Evolutionary conservation across 2,329 filamentous ascomycete genomes (phyloP).

Genomic region (Didymella glomerata): DNA sequence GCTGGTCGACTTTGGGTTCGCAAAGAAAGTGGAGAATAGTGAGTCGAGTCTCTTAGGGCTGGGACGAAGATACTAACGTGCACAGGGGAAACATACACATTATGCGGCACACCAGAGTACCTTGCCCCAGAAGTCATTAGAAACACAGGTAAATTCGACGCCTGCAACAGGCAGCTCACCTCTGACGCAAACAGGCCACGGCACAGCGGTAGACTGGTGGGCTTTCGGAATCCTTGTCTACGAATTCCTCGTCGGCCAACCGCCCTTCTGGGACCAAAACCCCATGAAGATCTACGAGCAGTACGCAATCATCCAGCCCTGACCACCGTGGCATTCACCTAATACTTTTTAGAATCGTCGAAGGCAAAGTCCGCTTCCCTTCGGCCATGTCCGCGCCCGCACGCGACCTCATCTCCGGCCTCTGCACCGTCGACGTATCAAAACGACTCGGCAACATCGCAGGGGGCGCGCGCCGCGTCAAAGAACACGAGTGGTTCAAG

Average conservation of each 20-base stretch:
- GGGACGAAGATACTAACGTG: constrained; percentile 17
- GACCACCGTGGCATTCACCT: not conserved
- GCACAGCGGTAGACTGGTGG: constrained; percentile 85
- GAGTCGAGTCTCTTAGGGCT: constrained; percentile 18
- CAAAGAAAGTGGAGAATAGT: constrained; percentile 75
- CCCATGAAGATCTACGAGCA: constrained; percentile 86
- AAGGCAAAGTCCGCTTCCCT: constrained; percentile 79
- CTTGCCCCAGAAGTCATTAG: constrained; percentile 85
- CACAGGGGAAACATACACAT: constrained; percentile 76
- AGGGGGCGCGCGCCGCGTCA: constrained; percentile 76
- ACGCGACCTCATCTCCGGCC: constrained; percentile 75
- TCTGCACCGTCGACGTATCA: constrained; percentile 82
- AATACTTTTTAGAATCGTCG: constrained; percentile 69
- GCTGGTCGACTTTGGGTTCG: constrained; percentile 85
- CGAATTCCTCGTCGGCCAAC: constrained; percentile 84
- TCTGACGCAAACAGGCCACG: constrained; percentile 59
- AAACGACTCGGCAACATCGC: constrained; percentile 80
- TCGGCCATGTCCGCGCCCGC: constrained; percentile 72
- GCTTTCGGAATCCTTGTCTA: constrained; percentile 84
- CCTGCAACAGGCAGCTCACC: not conserved
- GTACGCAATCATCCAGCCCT: constrained; percentile 37
- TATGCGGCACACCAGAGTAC: constrained; percentile 86
- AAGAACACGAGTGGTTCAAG: constrained; percentile 78
- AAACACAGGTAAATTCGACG: constrained; percentile 72
- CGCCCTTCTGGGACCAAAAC: constrained; percentile 87